Evolutionary conservation across 208 protist genomes (phyloP).

Genomic region (Porcisia hertigi): DNA sequence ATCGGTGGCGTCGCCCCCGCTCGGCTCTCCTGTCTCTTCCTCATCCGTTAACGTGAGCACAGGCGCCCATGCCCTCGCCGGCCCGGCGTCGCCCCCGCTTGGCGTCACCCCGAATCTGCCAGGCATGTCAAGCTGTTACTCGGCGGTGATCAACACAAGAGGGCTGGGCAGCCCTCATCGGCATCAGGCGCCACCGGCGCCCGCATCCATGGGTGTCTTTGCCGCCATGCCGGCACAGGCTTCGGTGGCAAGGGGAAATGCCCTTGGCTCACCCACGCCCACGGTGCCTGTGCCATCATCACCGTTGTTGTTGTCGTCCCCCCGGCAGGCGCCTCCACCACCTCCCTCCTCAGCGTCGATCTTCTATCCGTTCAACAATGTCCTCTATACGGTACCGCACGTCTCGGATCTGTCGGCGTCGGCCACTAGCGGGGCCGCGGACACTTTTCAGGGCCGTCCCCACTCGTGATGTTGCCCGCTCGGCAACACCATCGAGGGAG

Average conservation of each 20-base stretch:
- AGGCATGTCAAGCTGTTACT: neutral
- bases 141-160: neutral
- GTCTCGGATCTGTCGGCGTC: neutral
- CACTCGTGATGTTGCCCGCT: no score
- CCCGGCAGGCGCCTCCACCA: conserved; percentile 1
- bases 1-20: neutral
- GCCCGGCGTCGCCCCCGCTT: neutral
- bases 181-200: neutral
- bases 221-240: neutral
- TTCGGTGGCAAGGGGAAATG: neutral
- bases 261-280: neutral
- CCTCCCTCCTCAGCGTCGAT: neutral
- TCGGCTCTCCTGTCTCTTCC: neutral
- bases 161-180: neutral
- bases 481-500: neutral
- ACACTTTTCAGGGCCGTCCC: neutral
- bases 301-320: neutral
- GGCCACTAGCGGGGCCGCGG: neutral
- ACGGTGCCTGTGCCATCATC: neutral
- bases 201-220: neutral
- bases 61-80: neutral
- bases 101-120: neutral
- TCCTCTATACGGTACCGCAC: neutral
- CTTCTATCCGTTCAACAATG: neutral
- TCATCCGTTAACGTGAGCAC: neutral